Base-by-base conservation (phyloP, 306 rosid genomes). In the Abrus pulchellus region DNA sequence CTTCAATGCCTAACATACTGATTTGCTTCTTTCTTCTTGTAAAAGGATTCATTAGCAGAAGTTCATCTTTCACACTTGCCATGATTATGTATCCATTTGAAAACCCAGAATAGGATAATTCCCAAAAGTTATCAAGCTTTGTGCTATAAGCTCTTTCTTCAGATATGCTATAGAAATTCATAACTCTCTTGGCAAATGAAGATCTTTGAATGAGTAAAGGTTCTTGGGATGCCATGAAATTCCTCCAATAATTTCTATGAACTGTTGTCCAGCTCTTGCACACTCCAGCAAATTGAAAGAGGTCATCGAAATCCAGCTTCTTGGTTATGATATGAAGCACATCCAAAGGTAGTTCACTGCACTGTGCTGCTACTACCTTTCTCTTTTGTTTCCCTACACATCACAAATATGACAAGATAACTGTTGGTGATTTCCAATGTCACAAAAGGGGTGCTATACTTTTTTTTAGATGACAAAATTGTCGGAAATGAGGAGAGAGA, bases 41-140 rank as follows among this genome's bases (percentile, higher is more conserved):
- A 12, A 83, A 83, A 5, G 80, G 75, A 41, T 83, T 77, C 11
- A 83, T 4, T 6, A 83, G 70, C 6, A 43, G 1, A 12, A 83
- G 5, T 8, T 6, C 7, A 1, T 4, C 0, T 1, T 9, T 8
- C 7, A 45, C 6, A 10, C 52, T 29, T 2, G 8, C 61, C 73
- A 76, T 68, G 7, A 71, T 64, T 29, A 77, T 0, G 32, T 63
- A 53, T 20, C 82, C 86, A 77, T 59, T 54, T 0, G 86, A 70
- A 41, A 50, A 82, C 0, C 79, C 79, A 7, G 2, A 10, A 64
- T 33, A 74, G 6, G 33, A 28, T 4, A 55, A 48, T 1, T 72
- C 73, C 38, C 30, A 57, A 9, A 75, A 59, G 11, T 48, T 20
- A 20, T 20, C 20, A 20, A 20, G 20, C 20, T 20, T 20, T 20